Conservation (phyloP, 106 monocot species). For the Cymbidium sinense region DNA sequence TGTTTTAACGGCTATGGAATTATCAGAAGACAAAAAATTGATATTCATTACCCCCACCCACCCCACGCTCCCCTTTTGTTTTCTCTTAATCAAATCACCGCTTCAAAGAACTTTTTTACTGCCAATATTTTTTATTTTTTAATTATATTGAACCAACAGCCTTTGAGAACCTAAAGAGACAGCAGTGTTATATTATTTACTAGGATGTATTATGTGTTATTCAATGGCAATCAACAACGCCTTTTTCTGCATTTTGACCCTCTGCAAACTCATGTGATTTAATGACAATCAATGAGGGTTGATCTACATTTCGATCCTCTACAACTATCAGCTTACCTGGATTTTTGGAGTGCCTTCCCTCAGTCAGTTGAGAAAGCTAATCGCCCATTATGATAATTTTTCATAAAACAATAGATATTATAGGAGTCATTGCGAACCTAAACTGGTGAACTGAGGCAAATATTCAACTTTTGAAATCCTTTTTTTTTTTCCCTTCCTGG, state of each 20-base stretch:
- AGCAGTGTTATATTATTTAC: not conserved
- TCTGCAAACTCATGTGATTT: not conserved
- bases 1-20: not conserved
- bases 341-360: not conserved
- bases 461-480: not conserved
- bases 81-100: not conserved
- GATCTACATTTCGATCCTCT: not conserved
- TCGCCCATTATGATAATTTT: not conserved
- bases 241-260: not conserved
- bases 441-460: not conserved
- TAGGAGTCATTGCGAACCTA: not conserved
- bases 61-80: not conserved
- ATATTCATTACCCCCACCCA: no score
- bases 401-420: not conserved
- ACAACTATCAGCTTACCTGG: not conserved
- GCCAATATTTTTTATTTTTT: not conserved
- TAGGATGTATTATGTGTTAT: not conserved
- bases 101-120: not conserved
- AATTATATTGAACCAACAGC: not conserved
- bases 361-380: not conserved
- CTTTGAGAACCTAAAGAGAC: not conserved
- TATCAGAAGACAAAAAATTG: not conserved
- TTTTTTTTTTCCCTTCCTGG: not conserved
- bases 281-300: not conserved
- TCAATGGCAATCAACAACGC: not conserved